phyloP scores from a whole-genome alignment of 2,329 filamentous ascomycete genomes.

The Penicillium sp. region DNA sequence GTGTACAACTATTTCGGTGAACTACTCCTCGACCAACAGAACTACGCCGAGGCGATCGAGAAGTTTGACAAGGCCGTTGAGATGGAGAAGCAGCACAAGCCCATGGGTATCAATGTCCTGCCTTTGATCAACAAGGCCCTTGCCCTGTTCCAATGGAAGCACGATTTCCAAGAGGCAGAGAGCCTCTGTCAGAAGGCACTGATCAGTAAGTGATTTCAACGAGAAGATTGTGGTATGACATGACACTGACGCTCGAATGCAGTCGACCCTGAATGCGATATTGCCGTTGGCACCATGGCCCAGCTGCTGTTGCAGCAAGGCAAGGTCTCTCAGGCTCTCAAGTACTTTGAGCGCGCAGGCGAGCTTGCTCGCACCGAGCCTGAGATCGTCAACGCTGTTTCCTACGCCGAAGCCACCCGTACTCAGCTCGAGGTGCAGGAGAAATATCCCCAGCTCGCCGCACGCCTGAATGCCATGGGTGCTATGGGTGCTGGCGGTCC shows the following conservation, averaged over 20 bases:
- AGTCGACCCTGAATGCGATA: slow-evolving; percentile 98
- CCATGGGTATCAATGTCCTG: slow-evolving; percentile 93
- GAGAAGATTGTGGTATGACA: too few species aligned
- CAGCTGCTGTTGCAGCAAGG: slow-evolving; percentile 96
- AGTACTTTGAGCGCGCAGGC: slow-evolving; percentile 94
- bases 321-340: slow-evolving; percentile 89
- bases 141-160: slow-evolving; percentile 96
- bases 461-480: slow-evolving; percentile 60
- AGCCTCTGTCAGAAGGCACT: slow-evolving; percentile 95
- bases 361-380: slow-evolving; percentile 90
- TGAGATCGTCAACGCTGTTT: slow-evolving; percentile 92
- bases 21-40: slow-evolving; percentile 90
- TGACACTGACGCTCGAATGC: slow-evolving; percentile 1
- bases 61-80: slow-evolving; percentile 99
- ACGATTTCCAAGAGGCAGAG: slow-evolving; percentile 90
- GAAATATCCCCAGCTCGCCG: slow-evolving; percentile 74
- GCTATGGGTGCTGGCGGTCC: slow-evolving; percentile 35
- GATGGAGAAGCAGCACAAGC: slow-evolving; percentile 92
- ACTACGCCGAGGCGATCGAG: slow-evolving; percentile 90
- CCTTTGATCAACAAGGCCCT: slow-evolving; percentile 98
- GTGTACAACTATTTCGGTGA: slow-evolving; percentile 99
- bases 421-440: slow-evolving; percentile 91
- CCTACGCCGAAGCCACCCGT: slow-evolving; percentile 92
- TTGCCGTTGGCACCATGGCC: slow-evolving; percentile 97
- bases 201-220: slow-evolving; percentile 65